These are phyloP conservation scores for Acer saccharum DNA, from an alignment of 345 rosid species.

Conservation along the genomic window DNA sequence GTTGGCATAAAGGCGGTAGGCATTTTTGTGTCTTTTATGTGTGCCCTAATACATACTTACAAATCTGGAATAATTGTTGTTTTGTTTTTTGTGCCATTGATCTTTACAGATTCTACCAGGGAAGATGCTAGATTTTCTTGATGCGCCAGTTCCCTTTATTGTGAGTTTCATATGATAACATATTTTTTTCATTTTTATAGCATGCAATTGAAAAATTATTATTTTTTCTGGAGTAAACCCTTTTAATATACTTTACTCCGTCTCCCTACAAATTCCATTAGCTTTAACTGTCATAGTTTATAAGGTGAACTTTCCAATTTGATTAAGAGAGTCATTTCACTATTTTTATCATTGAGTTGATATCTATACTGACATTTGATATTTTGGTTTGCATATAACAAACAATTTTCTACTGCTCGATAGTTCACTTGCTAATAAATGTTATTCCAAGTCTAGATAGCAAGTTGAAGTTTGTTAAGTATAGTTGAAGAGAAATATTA, in stretches of 20 bases:
- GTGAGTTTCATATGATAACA: slow-evolving; percentile 49
- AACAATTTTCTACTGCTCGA: neutral
- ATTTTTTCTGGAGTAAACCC: neutral
- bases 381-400: neutral
- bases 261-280: too few species aligned
- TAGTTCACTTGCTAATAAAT: neutral
- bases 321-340: neutral
- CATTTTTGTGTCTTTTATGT: neutral
- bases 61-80: neutral
- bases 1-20: neutral
- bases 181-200: slow-evolving; percentile 2
- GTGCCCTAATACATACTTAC: neutral
- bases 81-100: slow-evolving; percentile 2
- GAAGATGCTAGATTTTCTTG: slow-evolving; percentile 95
- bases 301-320: slow-evolving; percentile 1
- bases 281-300: neutral
- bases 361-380: neutral
- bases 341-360: neutral
- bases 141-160: slow-evolving; percentile 96
- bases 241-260: neutral
- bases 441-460: neutral
- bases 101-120: slow-evolving; percentile 73
- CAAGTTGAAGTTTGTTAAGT: too few species aligned
- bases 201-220: neutral
- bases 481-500: too few species aligned